Evolutionary conservation across 768 basidiomycete species (phyloP).

Genomic region (Dacryopinax primogenitus): DNA sequence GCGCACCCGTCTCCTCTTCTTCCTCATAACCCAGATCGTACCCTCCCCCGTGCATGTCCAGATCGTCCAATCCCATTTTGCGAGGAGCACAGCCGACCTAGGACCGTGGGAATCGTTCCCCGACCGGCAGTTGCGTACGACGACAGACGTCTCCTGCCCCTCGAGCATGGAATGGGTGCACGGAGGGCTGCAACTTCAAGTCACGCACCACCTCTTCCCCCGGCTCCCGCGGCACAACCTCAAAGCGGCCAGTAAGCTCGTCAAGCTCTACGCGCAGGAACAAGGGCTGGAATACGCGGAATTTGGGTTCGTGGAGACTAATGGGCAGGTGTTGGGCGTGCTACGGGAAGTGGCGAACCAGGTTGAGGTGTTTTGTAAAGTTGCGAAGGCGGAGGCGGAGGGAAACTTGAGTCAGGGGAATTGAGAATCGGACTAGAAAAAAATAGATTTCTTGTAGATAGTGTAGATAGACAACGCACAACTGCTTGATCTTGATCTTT

Average conservation of each 20-base stretch:
- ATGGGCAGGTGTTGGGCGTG: conserved; percentile 69
- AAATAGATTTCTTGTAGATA: no score
- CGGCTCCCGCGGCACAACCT: conserved; percentile 90
- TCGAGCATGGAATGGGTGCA: conserved; percentile 77
- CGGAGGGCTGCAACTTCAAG: conserved; percentile 94
- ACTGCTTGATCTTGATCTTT: no score
- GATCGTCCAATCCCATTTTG: conserved; percentile 96
- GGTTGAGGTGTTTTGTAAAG: conserved; percentile 63
- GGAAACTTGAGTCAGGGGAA: conserved; percentile 19
- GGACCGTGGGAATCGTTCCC: conserved; percentile 86
- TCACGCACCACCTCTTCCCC: conserved; percentile 95
- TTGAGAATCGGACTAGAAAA: background rate
- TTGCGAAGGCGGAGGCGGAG: conserved; percentile 56
- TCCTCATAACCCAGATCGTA: conserved; percentile 71
- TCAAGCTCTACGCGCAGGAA: conserved; percentile 78
- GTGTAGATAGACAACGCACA: background rate
- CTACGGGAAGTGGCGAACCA: conserved; percentile 79
- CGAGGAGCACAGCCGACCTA: conserved; percentile 83
- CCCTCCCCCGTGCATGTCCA: conserved; percentile 88
- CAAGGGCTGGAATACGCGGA: conserved; percentile 78
- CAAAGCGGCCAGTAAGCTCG: conserved; percentile 61
- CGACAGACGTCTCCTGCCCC: conserved; percentile 85
- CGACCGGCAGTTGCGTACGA: conserved; percentile 91
- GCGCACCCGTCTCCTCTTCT: conserved; percentile 54
- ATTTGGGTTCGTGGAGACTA: conserved; percentile 81